Conservation (phyloP, 192 early-diverging fungal genomes). For the Coemansia pectinata region DNA sequence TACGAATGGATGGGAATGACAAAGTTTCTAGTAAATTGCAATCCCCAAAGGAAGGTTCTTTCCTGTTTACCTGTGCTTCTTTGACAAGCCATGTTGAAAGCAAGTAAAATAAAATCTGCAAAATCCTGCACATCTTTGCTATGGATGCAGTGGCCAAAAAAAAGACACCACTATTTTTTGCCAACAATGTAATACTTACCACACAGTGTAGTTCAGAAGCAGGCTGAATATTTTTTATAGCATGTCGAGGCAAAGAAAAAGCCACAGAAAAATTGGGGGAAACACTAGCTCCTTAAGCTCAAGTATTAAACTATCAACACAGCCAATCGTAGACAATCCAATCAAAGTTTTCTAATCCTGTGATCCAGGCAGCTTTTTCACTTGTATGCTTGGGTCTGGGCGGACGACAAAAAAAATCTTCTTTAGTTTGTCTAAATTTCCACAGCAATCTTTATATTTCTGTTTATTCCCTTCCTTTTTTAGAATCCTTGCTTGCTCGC, state of each 20-base stretch:
- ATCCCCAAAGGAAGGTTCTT: not conserved
- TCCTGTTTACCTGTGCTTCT: not conserved
- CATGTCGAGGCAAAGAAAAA: too few relatives aligned
- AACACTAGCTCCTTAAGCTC: too few relatives aligned
- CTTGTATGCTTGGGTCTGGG: not conserved
- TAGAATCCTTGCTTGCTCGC: not conserved
- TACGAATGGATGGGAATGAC: not conserved
- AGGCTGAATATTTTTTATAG: too few relatives aligned
- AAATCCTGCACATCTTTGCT: not conserved
- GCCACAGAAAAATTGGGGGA: too few relatives aligned
- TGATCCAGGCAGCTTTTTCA: not conserved
- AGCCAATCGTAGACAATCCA: not conserved
- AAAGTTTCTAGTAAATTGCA: not conserved
- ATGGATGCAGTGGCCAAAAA: not conserved
- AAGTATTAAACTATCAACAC: too few relatives aligned
- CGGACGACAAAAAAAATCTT: not conserved
- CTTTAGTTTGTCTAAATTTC: not conserved
- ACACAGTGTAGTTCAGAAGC: too few relatives aligned
- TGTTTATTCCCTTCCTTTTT: conserved; percentile 1
- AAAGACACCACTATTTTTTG: not conserved
- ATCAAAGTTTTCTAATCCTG: not conserved
- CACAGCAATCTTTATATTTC: not conserved
- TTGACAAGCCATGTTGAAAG: not conserved
- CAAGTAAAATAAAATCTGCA: not conserved
- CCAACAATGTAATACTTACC: too few relatives aligned